Evolutionary conservation across 2,329 filamentous ascomycete genomes (phyloP), one percentile per base, ranked within the genome.

Genomic region (Ilyonectria sp.): DNA sequence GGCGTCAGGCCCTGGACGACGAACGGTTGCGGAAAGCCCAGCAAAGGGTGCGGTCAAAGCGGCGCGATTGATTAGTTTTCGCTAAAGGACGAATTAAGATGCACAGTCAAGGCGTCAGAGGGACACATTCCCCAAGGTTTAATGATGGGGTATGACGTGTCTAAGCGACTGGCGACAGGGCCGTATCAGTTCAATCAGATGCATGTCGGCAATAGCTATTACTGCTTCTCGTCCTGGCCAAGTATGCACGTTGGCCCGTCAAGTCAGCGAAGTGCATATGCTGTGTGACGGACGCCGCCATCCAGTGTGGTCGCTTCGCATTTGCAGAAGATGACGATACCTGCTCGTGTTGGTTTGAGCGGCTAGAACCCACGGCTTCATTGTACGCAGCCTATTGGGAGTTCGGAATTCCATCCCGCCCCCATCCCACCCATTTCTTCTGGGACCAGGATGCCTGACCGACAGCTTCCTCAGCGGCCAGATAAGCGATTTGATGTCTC

Each of bases 1-100:
- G 95, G 95, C 86, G 95, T 43, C 85, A 87, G 73, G 85, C 85
- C 11, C 91, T 93, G 80, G 89, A 95, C 61, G 86, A 89, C 67
- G 89, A 92, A 76, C 69, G 72, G 6, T 63, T 81, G 2, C 70
- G 57, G 26, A 75, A 62, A 23, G 77, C 76, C 4, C 74, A 71
- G 23, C 68, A 76, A 13, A 77, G 69, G 52, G 63, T 78, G 53
- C 65, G 69, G 33, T 71, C 70, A 26, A 68, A 53, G 46, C 70
- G 69, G 40, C 72, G 66, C 40, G 52, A n/a, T 68, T 69, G 23
- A 37, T 44, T 53, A n/a, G 17, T 50, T 19, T 31, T 50, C 60
- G 62, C 52, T 65, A 46, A 60, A 52, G 69, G 26, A 74, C 54
- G 67, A 70, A 68, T 72, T 63, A 73, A 9, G 71, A 76, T 55